Conservation (phyloP, 164 flowering plant species). For the Kingdonia uniflora region DNA sequence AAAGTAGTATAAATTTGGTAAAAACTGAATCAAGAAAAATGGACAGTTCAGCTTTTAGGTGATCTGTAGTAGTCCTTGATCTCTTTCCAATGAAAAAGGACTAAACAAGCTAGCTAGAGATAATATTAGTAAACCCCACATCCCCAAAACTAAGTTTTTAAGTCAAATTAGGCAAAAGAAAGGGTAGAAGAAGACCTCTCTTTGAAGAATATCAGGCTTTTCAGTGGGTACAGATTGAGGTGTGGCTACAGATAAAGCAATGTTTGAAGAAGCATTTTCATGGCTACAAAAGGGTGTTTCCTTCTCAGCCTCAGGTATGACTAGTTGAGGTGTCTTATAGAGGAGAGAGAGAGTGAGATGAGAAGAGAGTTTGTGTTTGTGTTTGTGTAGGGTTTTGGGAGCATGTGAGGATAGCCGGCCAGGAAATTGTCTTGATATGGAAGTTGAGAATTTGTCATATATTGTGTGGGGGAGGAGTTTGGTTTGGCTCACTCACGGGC, state of each 20-base stretch:
- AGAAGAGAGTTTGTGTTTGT: conserved; percentile 2
- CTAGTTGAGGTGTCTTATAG: conserved; percentile 7
- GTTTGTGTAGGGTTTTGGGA: conserved; percentile 32
- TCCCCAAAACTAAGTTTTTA: conserved; percentile 20
- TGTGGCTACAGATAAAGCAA: conserved; percentile 6
- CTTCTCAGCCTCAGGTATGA: too few relatives aligned
- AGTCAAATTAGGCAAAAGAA: conserved; percentile 21
- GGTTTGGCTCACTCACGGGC: conserved; percentile 35
- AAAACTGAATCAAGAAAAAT: conserved; percentile 28
- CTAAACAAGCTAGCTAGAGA: conserved; percentile 19
- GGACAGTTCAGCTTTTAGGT: conserved; percentile 44
- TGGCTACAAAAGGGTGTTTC: conserved; percentile 28
- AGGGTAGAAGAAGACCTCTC: neutral
- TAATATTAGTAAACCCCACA: too few relatives aligned
- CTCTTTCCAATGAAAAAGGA: conserved; percentile 27
- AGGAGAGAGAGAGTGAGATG: conserved; percentile 1
- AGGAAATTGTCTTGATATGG: conserved; percentile 38
- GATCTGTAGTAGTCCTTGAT: conserved; percentile 20
- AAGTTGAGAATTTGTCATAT: conserved; percentile 46
- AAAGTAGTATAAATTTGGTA: conserved; percentile 11
- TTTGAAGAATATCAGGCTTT: conserved; percentile 10
- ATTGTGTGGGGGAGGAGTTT: conserved; percentile 18
- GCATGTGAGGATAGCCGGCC: conserved; percentile 71
- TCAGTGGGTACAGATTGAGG: conserved; percentile 4
- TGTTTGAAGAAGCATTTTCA: conserved; percentile 13